Evolutionary conservation across 805 yeast genomes (phyloP).

Genomic region (Danielia oregonensis): DNA sequence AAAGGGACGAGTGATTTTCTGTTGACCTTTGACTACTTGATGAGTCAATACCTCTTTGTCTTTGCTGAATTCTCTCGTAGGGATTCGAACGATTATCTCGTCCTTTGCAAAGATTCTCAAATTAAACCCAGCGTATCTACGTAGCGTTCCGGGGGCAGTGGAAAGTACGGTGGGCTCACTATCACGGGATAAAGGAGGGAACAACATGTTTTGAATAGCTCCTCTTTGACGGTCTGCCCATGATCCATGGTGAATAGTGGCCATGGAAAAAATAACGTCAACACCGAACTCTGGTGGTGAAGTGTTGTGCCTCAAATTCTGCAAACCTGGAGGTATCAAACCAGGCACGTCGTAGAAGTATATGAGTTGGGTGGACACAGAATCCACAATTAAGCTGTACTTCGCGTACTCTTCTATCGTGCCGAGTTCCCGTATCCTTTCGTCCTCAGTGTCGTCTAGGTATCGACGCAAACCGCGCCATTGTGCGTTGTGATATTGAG

Average conservation of each 20-base stretch:
- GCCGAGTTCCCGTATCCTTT: constrained; percentile 29
- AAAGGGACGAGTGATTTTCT: constrained; percentile 45
- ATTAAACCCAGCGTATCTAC: constrained; percentile 57
- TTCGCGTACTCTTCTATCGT: constrained; percentile 72
- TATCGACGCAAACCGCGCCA: constrained; percentile 85
- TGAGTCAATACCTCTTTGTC: constrained; percentile 39
- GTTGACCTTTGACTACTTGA: constrained; percentile 5
- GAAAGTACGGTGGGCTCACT: constrained; percentile 26
- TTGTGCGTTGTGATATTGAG: constrained; percentile 5
- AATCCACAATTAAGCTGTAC: constrained; percentile 63
- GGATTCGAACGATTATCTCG: constrained; percentile 67
- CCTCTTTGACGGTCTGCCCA: constrained; percentile 90
- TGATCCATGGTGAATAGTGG: constrained; percentile 83
- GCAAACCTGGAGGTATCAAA: constrained; percentile 32
- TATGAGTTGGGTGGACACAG: constrained; percentile 49
- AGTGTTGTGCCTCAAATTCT: too few species aligned
- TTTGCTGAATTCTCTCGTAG: constrained; percentile 81
- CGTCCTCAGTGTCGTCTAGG: constrained; percentile 34
- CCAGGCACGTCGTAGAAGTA: constrained; percentile 79
- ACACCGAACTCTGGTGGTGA: constrained; percentile 48
- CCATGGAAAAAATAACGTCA: constrained; percentile 53
- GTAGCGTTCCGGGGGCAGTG: constrained; percentile 41
- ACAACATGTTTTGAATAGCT: constrained; percentile 58
- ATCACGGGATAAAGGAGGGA: constrained; percentile 66
- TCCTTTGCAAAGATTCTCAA: constrained; percentile 57